Evolutionary conservation across 2,329 filamentous ascomycete genomes (phyloP).

Genomic region (Emmonsia crescens): DNA sequence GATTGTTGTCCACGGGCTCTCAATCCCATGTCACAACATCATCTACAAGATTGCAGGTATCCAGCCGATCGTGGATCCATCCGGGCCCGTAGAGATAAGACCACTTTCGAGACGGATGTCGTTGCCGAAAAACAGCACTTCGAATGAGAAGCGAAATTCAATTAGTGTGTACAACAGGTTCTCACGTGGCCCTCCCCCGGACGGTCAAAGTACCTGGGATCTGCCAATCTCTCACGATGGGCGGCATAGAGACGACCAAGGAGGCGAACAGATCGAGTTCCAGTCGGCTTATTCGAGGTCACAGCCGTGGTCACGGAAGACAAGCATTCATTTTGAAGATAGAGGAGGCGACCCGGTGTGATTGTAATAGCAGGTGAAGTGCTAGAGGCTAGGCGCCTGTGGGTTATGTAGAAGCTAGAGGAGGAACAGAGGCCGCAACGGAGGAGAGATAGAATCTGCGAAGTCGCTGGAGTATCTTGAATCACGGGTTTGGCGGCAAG

Average conservation of each 20-base stretch:
- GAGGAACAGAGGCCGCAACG: background rate
- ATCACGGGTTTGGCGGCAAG: background rate
- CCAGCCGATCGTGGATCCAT: slow-evolving; percentile 21
- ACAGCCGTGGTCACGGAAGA: background rate
- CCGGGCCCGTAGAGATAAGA: slow-evolving; percentile 21
- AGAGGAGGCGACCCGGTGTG: background rate
- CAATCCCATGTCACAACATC: slow-evolving; percentile 25
- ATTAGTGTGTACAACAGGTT: background rate
- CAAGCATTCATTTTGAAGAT: background rate
- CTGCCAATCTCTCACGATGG: background rate
- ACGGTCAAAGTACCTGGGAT: background rate
- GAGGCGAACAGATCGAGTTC: background rate
- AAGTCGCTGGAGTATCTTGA: background rate
- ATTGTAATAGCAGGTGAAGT: background rate
- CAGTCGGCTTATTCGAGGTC: background rate
- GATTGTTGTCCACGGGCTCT: slow-evolving; percentile 30
- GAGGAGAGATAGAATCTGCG: background rate
- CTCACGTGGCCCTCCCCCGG: background rate
- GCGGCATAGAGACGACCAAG: background rate
- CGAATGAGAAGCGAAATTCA: slow-evolving; percentile 8
- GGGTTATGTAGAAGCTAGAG: background rate
- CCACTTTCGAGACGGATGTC: slow-evolving; percentile 13
- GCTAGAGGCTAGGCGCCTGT: background rate
- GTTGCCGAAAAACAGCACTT: slow-evolving; percentile 21
- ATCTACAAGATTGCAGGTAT: slow-evolving; percentile 25